Percentiles rank a stretch among this genome's conserved stretches.
phyloP scores from a whole-genome alignment of 2,329 filamentous ascomycete species.

The Diplodia sapinea region DNA sequence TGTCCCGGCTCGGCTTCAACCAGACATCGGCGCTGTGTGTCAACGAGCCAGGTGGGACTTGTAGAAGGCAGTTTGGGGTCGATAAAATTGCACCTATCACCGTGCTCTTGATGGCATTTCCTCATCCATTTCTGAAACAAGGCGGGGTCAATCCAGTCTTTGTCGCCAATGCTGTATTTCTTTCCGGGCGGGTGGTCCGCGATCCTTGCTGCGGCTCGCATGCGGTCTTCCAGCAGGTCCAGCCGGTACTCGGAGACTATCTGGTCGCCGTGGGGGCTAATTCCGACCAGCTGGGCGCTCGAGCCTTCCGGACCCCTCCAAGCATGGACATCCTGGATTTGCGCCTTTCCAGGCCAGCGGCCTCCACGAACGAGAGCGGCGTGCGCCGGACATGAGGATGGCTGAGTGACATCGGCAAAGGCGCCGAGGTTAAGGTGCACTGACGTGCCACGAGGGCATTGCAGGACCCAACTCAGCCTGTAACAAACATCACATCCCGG shows the following conservation, averaged over 20 bases:
- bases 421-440: constrained; percentile 13
- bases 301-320: constrained; percentile 17
- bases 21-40: constrained; percentile 11
- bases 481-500: constrained; percentile 22
- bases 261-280: constrained; percentile 14
- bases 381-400: constrained; percentile 1
- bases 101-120: constrained; percentile 1
- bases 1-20: constrained; percentile 11
- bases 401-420: background rate
- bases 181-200: background rate
- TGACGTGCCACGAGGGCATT: constrained; percentile 11
- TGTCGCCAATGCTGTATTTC: constrained; percentile 11
- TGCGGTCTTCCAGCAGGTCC: constrained; percentile 16
- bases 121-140: background rate
- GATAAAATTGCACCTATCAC: background rate
- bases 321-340: constrained; percentile 5
- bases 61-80: background rate
- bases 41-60: constrained; percentile 9
- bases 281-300: constrained; percentile 21
- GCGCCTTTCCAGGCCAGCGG: background rate
- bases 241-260: constrained; percentile 14
- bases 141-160: constrained; percentile 8
- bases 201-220: background rate
- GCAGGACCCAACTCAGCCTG: constrained; percentile 15
- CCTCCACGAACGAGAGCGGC: background rate